These are phyloP conservation scores for Peniophora sp. DNA, from an alignment of 1,284 basidiomycete species.

Conservation along the genomic window DNA sequence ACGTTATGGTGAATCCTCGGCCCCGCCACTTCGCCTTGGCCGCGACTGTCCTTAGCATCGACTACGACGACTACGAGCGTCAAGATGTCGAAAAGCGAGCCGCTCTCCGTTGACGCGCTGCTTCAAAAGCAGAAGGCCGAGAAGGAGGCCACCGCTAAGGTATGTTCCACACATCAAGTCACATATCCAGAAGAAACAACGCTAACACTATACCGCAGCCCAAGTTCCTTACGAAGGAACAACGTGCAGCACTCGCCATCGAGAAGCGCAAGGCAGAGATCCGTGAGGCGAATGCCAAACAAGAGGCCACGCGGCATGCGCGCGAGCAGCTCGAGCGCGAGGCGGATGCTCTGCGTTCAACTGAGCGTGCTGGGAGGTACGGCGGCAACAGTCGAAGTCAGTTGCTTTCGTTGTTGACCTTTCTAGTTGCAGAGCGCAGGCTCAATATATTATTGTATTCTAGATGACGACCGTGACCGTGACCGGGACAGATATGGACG, in stretches of 20 bases:
- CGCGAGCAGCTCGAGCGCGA: slow-evolving; percentile 67
- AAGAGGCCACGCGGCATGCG: slow-evolving; percentile 48
- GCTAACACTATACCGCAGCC: slow-evolving; percentile 44
- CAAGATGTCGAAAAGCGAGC: slow-evolving; percentile 42
- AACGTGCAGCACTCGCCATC: slow-evolving; percentile 83
- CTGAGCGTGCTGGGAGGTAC: slow-evolving; percentile 28
- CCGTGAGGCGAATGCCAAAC: slow-evolving; percentile 54
- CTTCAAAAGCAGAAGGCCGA: slow-evolving; percentile 82
- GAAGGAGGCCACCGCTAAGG: slow-evolving; percentile 85
- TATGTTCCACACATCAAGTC: slow-evolving; percentile 19
- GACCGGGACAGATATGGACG: slow-evolving; percentile 30
- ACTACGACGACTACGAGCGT: slow-evolving; percentile 7
- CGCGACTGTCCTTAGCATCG: slow-evolving; percentile 1
- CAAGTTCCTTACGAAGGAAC: slow-evolving; percentile 83
- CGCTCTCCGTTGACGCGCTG: slow-evolving; percentile 78
- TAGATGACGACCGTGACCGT: slow-evolving; percentile 53
- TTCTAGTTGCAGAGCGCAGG: slow-evolving; percentile 3
- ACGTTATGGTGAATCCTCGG: too few relatives aligned
- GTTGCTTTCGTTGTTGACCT: slow-evolving; percentile 21
- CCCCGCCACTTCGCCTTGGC: not conserved
- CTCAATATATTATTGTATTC: slow-evolving; percentile 10
- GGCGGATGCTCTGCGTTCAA: slow-evolving; percentile 55
- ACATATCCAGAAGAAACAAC: slow-evolving; percentile 2
- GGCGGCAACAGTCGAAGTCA: slow-evolving; percentile 34
- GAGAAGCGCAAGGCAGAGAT: slow-evolving; percentile 79